These are phyloP conservation scores for Durio zibethinus DNA, from an alignment of 345 rosid species.

Conservation along the genomic window DNA sequence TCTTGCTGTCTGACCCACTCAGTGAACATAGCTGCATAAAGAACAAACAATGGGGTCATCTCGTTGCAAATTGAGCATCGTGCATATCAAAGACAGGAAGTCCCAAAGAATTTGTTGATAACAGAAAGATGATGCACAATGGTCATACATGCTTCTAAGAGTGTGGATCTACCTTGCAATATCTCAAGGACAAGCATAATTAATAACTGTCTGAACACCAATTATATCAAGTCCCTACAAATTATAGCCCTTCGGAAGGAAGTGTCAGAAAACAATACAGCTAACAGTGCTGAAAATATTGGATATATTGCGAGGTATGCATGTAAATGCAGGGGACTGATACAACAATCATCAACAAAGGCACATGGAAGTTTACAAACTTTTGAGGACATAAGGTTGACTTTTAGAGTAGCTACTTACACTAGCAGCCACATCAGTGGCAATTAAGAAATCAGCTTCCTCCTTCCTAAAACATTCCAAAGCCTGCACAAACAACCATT, in stretches of 20 bases:
- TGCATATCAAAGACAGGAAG: not conserved
- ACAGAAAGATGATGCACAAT: not conserved
- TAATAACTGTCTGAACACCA: conserved; percentile 96
- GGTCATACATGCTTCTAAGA: not conserved
- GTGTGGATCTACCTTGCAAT: conserved; percentile 57
- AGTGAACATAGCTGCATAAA: conserved; percentile 75
- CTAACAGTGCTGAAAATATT: not conserved
- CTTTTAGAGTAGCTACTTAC: conserved; percentile 43
- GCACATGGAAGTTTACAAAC: not conserved
- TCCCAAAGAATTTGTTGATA: not conserved
- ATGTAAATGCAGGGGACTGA: not conserved
- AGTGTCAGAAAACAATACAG: conserved; percentile 9
- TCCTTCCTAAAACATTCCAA: conserved; percentile 91
- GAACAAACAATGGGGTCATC: not conserved
- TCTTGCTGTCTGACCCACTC: conserved; percentile 98
- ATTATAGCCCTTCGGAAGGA: conserved; percentile 4
- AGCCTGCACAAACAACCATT: conserved; percentile 48
- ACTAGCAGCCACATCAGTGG: conserved; percentile 96
- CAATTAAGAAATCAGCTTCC: conserved; percentile 86
- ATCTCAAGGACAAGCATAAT: conserved; percentile 95
- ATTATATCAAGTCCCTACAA: conserved; percentile 88
- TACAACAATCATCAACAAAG: not conserved
- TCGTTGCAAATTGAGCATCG: not conserved
- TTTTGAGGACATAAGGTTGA: not conserved
- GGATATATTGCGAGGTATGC: not conserved